These are phyloP conservation scores for Leccinum pachyderme DNA, from an alignment of 1,284 basidiomycete species.

Conservation along the genomic window DNA sequence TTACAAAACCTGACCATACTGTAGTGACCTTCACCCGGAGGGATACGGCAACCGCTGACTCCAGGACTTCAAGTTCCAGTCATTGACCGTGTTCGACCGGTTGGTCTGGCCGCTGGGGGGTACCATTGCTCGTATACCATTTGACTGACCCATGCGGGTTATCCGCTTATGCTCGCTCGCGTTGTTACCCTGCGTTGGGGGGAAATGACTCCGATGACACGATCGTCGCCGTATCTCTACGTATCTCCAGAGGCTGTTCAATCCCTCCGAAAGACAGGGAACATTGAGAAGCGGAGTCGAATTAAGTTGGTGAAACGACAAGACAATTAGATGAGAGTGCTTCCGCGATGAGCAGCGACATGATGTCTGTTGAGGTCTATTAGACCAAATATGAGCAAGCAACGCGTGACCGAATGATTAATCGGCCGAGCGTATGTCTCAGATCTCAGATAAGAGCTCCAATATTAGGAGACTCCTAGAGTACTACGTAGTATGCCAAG, in stretches of 20 bases:
- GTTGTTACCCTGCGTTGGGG: background rate
- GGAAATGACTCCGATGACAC: background rate
- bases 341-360: background rate
- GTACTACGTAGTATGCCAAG: too few species aligned
- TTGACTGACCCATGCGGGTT: background rate
- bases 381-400: too few species aligned
- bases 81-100: background rate
- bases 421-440: too few species aligned
- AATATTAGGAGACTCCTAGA: too few species aligned
- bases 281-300: background rate
- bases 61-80: background rate
- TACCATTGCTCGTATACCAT: background rate
- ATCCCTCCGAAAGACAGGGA: background rate
- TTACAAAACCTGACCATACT: background rate
- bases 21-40: background rate
- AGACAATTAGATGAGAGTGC: background rate
- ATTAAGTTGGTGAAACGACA: background rate
- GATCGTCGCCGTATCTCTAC: background rate
- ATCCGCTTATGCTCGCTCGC: background rate
- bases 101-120: background rate
- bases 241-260: background rate
- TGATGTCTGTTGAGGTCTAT: too few species aligned
- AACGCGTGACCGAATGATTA: too few species aligned
- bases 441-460: too few species aligned
- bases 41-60: background rate